Conservation (phyloP, 768 basidiomycete genomes). For the Rhodotorula babjevae region DNA sequence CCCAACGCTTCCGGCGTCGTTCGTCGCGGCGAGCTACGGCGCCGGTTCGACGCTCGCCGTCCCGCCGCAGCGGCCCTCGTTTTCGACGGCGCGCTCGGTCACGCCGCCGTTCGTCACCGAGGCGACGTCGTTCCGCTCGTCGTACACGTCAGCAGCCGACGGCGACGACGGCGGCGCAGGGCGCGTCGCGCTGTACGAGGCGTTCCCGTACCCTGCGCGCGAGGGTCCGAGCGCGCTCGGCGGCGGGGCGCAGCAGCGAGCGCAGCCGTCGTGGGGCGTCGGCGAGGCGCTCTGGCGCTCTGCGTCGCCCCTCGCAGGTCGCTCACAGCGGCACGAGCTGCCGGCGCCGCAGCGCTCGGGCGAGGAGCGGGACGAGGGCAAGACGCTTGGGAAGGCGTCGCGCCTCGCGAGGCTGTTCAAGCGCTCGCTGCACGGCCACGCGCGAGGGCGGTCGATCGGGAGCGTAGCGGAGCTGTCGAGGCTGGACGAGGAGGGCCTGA, state of each 20-base stretch:
- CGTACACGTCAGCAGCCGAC: not conserved
- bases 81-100: not conserved
- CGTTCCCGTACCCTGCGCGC: not conserved
- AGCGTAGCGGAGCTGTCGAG: not conserved
- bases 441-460: not conserved
- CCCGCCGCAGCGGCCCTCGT: not conserved
- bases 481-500: not conserved
- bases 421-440: not conserved
- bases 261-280: no score
- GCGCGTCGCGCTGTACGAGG: not conserved
- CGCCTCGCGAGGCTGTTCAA: not conserved
- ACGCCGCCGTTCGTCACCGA: constrained; percentile 9
- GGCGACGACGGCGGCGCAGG: not conserved
- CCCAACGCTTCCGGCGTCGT: not conserved
- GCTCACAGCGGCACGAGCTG: no score
- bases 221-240: not conserved
- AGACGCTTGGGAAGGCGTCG: not conserved
- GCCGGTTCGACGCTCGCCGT: no score
- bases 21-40: not conserved
- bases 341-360: no score
- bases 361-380: not conserved
- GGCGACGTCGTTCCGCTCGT: constrained; percentile 4
- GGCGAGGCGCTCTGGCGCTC: not conserved
- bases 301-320: not conserved
- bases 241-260: no score